Base-by-base conservation (phyloP, 805 yeast species). In the Yarrowia sp. region DNA sequence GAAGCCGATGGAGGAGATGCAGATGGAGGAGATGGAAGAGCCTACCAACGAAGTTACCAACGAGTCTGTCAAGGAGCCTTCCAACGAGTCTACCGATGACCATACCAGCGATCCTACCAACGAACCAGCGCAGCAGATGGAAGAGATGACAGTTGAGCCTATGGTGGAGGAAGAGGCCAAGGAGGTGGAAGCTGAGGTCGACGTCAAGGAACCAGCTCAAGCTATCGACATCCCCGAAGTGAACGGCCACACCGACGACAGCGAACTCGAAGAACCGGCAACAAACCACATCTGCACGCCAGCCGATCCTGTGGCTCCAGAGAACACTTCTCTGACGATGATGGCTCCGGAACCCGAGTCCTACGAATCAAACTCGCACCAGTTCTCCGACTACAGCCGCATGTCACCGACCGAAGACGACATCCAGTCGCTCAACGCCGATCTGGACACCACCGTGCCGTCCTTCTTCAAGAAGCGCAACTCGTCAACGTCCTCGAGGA, bases 311-410 rank as follows among this genome's bases (percentile, higher is more conserved):
- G 39, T 32, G 5, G 56, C 39, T 0, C 31, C 27, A 5, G 29
- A 22, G 1, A 21, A 21, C 27, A 9, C 29, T 5, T n/a, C 19
- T 13, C 42, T 51, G 16, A 33, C 31, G 2, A 51, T 51, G 58
- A 18, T 51, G 58, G 41, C 42, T 6, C 58, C 58, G 4, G 58
- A 51, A 18, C 58, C 42, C 2, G 58, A 51, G 13, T 24, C 41
- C 12, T 51, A 22, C 42, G 58, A 51, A 18, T 6, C 31, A 10
- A 33, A 51, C 32, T 4, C 31, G 3, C 42, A 51, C 22, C 32
- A 16, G 25, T 47, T 47, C 16, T 47, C 56, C 2, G 56, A 47
- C 32, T 51, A 51, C 16, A 12, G 42, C 2, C 42, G 58, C 21
- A 6, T 18, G 0, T 33, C 41, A 18, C 58, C 58, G 24, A 51